Base-by-base conservation (phyloP, 2,329 filamentous ascomycete species). In the Cordyceps cateniannulata region DNA sequence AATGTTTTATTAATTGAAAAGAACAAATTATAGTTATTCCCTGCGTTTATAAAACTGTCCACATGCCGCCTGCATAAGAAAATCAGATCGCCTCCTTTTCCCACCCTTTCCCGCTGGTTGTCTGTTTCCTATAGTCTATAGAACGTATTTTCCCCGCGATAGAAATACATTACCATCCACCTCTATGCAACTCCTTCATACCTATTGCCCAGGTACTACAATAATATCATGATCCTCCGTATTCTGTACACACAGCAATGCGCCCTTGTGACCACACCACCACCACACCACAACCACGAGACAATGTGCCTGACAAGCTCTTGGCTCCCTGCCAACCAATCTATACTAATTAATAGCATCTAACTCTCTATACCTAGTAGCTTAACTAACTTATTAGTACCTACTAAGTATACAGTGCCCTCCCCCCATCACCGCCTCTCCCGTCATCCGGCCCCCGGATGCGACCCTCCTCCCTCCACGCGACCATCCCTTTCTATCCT, bases 361-460 rank as follows among this genome's bases (percentile, higher is more conserved):
- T 14, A 12, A 18, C 22, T 25, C 32, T 25, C 16, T 25, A 8
- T 27, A 49, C 5, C 22, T 27, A 25, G 20, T 45, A 9, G 35
- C n/a, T n/a, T n/a, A n/a, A n/a, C n/a, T 44, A 20, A 7, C 38
- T 40, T 44, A 20, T 20, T 49, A 16, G 42, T 18, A 24, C 14
- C 16, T 45, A n/a, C n/a, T n/a, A n/a, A n/a, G n/a, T n/a, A n/a
- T n/a, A n/a, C n/a, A n/a, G n/a, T n/a, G n/a, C 14, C 22, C 29
- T 18, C 29, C 55, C 38, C 22, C 25, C 47, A 45, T 59, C 56
- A 59, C 48, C 25, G 35, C 35, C 56, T 51, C 27, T 59, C 35
- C 56, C 56, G 56, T 59, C 56, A 59, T 51, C 56, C 56, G 56
- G 56, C 56, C 56, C 35, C 56, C 56, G 48, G 45, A 51, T 59